Base-by-base conservation (phyloP, 495 filamentous ascomycete species). In the Aspergillus wentii region DNA sequence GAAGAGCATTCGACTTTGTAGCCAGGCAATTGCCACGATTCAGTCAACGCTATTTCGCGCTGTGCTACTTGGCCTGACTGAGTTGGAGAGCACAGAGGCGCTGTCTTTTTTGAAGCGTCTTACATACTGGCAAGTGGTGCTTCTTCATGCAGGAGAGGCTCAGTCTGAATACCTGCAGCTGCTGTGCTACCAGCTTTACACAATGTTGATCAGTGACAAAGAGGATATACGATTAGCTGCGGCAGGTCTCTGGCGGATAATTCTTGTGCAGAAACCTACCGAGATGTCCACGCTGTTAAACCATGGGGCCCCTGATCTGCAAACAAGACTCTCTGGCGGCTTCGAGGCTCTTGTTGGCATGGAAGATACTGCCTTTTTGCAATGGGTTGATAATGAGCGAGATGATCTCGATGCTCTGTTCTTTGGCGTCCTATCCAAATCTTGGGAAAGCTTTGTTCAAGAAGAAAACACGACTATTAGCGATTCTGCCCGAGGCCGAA, bases 111-210 rank as follows among this genome's bases (percentile, higher is more conserved):
- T 98, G 57, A 72, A 86, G 27, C 91, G 87, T 49, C 74, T 98
- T 46, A 76, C 83, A 2, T 97, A 97, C 57, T 98, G 92, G 92
- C 92, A 97, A 54, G 86, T 85, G 9, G 85, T 94, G 17, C 74
- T 96, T 22, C 67, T 96, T n/a, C 78, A 79, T 20, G 75, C 83
- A 18, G 74, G 88, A 6, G 82, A 86, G 16, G 66, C 72, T 2
- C 88, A 94, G 35, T 76, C 81, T 15, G 79, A 84, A 9, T 83
- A 85, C 51, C 73, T 95, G 49, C 80, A 82, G 32, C 62, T 97
- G 5, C 72, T 96, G 13, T 94, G 87, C 70, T 97, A 94, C 48
- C 74, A 94, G 29, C 75, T 98, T 5, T 96, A 96, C 59, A 79
- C 77, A 21, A 89, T 86, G 48, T 61, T 96, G 30, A 76, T 91